Conservation (phyloP, 208 protist genomes). For the Crithidia brevicula region DNA sequence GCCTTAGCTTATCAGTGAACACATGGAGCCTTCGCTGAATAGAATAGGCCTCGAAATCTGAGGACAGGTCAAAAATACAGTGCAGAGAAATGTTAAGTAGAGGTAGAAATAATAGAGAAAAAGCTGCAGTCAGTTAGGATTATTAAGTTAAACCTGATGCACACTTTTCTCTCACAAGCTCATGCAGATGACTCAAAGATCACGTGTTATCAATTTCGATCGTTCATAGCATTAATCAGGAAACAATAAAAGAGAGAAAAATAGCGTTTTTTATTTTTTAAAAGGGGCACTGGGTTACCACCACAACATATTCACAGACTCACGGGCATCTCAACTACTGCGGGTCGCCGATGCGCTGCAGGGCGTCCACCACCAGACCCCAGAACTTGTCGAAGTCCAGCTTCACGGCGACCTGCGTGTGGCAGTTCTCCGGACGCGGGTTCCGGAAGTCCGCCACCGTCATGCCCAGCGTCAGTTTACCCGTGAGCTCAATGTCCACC, state of each 20-base stretch:
- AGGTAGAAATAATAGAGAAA: too few species aligned
- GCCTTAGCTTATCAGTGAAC: too few species aligned
- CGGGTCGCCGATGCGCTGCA: conserved; percentile 58
- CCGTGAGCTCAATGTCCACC: conserved; percentile 65
- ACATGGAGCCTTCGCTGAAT: too few species aligned
- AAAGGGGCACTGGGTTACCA: background rate
- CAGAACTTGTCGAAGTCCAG: conserved; percentile 79
- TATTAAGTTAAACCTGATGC: too few species aligned
- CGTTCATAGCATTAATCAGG: too few species aligned
- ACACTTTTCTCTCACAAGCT: too few species aligned
- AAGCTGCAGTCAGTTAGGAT: too few species aligned
- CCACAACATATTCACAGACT: background rate
- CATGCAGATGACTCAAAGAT: background rate
- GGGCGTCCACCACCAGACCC: conserved; percentile 63
- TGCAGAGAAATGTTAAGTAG: too few species aligned
- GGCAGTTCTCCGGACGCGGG: conserved; percentile 39
- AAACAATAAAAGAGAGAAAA: conserved; percentile 14
- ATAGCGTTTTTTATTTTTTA: background rate
- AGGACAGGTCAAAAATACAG: too few species aligned
- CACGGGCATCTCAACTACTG: conserved; percentile 2
- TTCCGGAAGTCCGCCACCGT: conserved; percentile 64
- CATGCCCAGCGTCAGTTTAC: conserved; percentile 54
- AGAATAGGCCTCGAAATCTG: too few species aligned
- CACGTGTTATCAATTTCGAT: conserved; percentile 13
- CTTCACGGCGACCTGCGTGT: conserved; percentile 61